Evolutionary conservation across 768 basidiomycete genomes (phyloP).

Genomic region (Cystoderma amianthinum): DNA sequence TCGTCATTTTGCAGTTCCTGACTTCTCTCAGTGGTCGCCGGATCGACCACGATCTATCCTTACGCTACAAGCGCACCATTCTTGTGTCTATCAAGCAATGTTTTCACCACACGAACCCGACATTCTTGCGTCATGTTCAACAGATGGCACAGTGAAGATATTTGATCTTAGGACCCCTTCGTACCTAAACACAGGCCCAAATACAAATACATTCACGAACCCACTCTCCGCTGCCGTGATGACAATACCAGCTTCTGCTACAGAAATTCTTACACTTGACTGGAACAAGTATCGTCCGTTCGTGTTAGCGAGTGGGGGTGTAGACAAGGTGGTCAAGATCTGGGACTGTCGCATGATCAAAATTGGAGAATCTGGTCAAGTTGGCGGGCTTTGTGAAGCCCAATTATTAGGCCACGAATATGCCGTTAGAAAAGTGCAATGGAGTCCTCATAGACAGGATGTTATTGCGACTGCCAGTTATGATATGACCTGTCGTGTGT

Average conservation of each 20-base stretch:
- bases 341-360: conserved; percentile 90
- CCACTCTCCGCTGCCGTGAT: conserved; percentile 67
- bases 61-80: conserved; percentile 77
- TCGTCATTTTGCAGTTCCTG: conserved; percentile 1
- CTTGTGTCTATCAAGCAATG: conserved; percentile 84
- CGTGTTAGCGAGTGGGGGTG: conserved; percentile 69
- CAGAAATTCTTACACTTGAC: conserved; percentile 76
- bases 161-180: conserved; percentile 74
- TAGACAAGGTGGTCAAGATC: conserved; percentile 68
- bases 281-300: conserved; percentile 92
- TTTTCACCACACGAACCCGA: conserved; percentile 92
- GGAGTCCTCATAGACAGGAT: conserved; percentile 77
- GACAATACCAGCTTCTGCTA: conserved; percentile 71
- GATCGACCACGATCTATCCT: conserved; percentile 71
- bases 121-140: conserved; percentile 74
- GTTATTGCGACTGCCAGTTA: conserved; percentile 68
- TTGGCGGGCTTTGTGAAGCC: conserved; percentile 68
- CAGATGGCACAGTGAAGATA: conserved; percentile 78
- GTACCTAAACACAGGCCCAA: conserved; percentile 43
- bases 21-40: conserved; percentile 76
- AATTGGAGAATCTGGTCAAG: conserved; percentile 40
- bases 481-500: conserved; percentile 96
- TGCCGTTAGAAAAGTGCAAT: conserved; percentile 82
- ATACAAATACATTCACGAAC: conserved; percentile 51
- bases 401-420: conserved; percentile 83